Base-by-base conservation (phyloP, 495 filamentous ascomycete species). In the Pyrenopolyporus hunteri region DNA sequence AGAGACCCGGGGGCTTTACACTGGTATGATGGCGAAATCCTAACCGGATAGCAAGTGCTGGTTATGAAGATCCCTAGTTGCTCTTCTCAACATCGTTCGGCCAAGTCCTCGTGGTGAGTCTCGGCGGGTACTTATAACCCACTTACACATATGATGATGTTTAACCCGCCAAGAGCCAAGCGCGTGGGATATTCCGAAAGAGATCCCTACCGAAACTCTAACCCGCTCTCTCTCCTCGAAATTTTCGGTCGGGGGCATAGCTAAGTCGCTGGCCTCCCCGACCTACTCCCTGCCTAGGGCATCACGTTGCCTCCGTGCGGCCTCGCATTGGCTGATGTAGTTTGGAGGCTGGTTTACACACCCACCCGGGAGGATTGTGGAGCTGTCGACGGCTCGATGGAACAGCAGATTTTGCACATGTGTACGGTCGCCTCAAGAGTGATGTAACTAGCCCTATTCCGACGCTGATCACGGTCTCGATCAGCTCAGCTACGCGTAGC, bases 91-190 rank as follows among this genome's bases (percentile, higher is more conserved):
- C 43, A 20, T 17, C 43, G 25, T 31, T 31, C 43, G 23, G 25
- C 17, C 25, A 0, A 46, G 13, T 31, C 19, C 43, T 16, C 31
- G 31, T 46, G 20, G 26, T 9, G 16, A 17, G 23, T 46, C 43
- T 46, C 43, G 43, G 43, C 43, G 20, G 10, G 16, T 8, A 25
- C 43, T 46, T n/a, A 46, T 17, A 46, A 17, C 11, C 14, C 23
- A 9, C 25, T 25, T 14, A 32, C 20, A 26, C 25, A n/a, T 19
- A 14, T 23, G 17, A 14, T 29, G 43, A 46, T 46, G 26, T 29
- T 46, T 4, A 46, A 7, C 10, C 16, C 7, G 50, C 37, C 37
- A 53, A 53, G 50, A 43, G 36, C 51, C 51, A 45, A 55, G 51
- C 17, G 26, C 16, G 10, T 16, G 29, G 19, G 19, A 35, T 23